These are phyloP conservation scores for Geotrichum carabidarum DNA, from an alignment of 1,139 yeast species.

Conservation along the genomic window DNA sequence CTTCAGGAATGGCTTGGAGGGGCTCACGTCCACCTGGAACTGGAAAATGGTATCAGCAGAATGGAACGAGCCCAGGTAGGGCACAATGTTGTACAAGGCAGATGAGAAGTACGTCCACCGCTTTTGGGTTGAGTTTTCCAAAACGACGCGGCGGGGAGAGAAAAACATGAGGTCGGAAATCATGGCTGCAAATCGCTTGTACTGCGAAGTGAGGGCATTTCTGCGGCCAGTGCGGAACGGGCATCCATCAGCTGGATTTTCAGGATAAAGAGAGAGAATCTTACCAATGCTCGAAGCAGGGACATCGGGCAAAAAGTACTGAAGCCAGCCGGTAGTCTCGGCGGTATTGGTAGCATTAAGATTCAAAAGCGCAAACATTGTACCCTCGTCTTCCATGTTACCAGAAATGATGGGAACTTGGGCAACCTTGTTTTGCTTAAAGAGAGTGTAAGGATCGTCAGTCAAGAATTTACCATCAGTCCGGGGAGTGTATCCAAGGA, in stretches of 20 bases:
- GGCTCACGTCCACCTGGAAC: conserved; percentile 3
- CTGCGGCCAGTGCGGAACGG: conserved; percentile 26
- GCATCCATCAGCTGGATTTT: conserved; percentile 21
- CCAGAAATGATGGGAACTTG: conserved; percentile 26
- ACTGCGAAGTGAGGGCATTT: conserved; percentile 21
- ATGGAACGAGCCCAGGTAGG: conserved; percentile 25
- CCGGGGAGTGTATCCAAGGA: conserved; percentile 23
- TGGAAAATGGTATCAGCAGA: conserved; percentile 20
- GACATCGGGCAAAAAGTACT: conserved; percentile 15
- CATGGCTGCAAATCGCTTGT: conserved; percentile 25
- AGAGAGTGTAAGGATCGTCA: conserved; percentile 15
- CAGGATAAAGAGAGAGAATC: conserved; percentile 21
- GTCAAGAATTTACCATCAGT: conserved; percentile 24
- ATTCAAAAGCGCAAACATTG: conserved; percentile 20
- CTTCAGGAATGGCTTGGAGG: conserved; percentile 21
- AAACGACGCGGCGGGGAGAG: conserved; percentile 22
- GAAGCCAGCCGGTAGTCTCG: conserved; percentile 17
- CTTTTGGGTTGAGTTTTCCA: conserved; percentile 5
- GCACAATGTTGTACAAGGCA: conserved; percentile 19
- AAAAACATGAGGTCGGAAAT: conserved; percentile 24
- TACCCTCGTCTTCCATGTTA: conserved; percentile 27
- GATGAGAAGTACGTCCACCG: conserved; percentile 20
- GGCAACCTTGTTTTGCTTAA: conserved; percentile 20
- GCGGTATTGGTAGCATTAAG: conserved; percentile 18
- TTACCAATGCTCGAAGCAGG: conserved; percentile 6